phyloP scores from a whole-genome alignment of 306 rosid species.

The Acmispon strigosus region DNA sequence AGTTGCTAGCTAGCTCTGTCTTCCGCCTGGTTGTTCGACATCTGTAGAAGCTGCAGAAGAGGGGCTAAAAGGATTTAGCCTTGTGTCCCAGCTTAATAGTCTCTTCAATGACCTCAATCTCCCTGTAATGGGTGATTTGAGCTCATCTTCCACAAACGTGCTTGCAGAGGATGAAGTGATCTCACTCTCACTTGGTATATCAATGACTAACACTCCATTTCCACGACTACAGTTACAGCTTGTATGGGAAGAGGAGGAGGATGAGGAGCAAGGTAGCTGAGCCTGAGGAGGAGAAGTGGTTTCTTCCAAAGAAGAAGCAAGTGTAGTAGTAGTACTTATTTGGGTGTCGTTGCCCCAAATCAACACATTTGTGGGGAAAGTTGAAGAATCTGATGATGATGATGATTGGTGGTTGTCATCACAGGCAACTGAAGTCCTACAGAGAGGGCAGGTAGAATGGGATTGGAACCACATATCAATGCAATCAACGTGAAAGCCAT shows the following conservation, averaged over 20 bases:
- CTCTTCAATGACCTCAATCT: slow-evolving; percentile 67
- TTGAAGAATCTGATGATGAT: background rate
- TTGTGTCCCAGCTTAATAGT: slow-evolving; percentile 66
- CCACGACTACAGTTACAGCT: background rate
- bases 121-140: slow-evolving; percentile 52
- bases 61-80: slow-evolving; percentile 51
- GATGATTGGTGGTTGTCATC: background rate
- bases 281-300: slow-evolving; percentile 18
- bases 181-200: slow-evolving; percentile 47
- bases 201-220: slow-evolving; percentile 58
- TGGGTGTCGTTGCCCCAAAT: slow-evolving; percentile 71
- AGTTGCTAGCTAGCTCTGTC: slow-evolving; percentile 35
- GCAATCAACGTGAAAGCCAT: slow-evolving; percentile 81
- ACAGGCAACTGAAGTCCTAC: slow-evolving; percentile 50
- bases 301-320: slow-evolving; percentile 38
- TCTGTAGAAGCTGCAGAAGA: slow-evolving; percentile 47
- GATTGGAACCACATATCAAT: slow-evolving; percentile 98
- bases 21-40: slow-evolving; percentile 41
- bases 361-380: slow-evolving; percentile 72
- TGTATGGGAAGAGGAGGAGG: slow-evolving; percentile 25
- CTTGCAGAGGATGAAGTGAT: slow-evolving; percentile 33
- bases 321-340: slow-evolving; percentile 40
- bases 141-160: slow-evolving; percentile 50
- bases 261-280: slow-evolving; percentile 15
- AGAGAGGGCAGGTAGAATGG: slow-evolving; percentile 85